phyloP scores from a whole-genome alignment of 352 stramenopile species.

The Globisporangium ultimum region DNA sequence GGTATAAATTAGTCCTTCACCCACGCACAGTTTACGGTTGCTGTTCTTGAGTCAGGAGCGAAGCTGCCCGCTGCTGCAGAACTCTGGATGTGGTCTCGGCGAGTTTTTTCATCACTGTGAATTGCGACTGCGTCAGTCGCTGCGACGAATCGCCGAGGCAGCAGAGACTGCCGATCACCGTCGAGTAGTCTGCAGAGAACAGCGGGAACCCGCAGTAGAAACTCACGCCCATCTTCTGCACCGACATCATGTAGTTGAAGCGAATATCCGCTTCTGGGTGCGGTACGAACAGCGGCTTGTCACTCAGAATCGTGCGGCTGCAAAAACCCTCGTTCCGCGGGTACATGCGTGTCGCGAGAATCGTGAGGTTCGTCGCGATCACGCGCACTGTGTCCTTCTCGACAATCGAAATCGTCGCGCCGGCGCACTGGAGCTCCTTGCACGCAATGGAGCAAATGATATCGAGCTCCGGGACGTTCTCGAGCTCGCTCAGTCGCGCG shows the following conservation, averaged over 20 bases:
- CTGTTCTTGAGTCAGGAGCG: too few species aligned
- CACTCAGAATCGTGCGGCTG: background rate
- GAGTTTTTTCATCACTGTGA: too few species aligned
- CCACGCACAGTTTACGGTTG: too few species aligned
- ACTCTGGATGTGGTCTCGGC: too few species aligned
- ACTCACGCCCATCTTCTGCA: conserved; percentile 24
- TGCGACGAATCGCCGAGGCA: too few species aligned
- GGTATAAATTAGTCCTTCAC: too few species aligned
- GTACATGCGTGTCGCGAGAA: conserved; percentile 20
- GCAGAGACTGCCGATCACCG: too few species aligned
- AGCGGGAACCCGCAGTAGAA: conserved; percentile 62
- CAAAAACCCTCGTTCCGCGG: conserved; percentile 17
- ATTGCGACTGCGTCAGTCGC: too few species aligned
- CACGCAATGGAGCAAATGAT: conserved; percentile 46
- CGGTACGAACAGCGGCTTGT: background rate
- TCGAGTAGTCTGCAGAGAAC: too few species aligned
- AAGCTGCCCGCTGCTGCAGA: too few species aligned
- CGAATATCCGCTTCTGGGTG: background rate
- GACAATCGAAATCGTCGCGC: conserved; percentile 44
- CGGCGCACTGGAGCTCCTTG: conserved; percentile 31
- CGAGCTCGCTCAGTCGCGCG: conserved; percentile 23
- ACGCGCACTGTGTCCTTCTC: conserved; percentile 35
- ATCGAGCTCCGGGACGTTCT: conserved; percentile 43
- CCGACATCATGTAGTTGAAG: conserved; percentile 18
- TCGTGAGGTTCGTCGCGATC: conserved; percentile 27